Conservation (phyloP, 75 land plant species). For the Pinus albicaulis region DNA sequence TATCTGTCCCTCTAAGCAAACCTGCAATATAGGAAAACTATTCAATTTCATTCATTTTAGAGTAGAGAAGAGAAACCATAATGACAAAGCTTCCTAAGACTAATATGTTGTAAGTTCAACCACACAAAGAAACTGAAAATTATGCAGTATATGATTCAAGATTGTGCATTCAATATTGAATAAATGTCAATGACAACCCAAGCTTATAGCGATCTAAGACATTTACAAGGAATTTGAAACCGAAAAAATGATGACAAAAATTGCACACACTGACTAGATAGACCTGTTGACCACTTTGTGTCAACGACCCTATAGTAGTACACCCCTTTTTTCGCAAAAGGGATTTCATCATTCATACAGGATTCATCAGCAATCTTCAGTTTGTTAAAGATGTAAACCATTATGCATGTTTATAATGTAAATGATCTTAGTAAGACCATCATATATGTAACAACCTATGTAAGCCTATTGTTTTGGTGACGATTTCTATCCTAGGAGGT, state of each 20-base stretch:
- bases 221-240: not conserved
- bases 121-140: not conserved
- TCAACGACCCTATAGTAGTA: too few relatives aligned
- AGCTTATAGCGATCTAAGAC: not conserved
- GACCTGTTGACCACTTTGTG: too few relatives aligned
- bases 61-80: not conserved
- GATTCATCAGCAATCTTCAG: too few relatives aligned
- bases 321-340: too few relatives aligned
- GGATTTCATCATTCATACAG: too few relatives aligned
- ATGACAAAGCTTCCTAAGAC: not conserved
- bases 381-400: too few relatives aligned
- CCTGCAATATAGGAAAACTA: slow-evolving; percentile 31
- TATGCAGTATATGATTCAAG: not conserved
- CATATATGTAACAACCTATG: too few relatives aligned
- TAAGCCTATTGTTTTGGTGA: too few relatives aligned
- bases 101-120: not conserved
- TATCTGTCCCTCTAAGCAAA: slow-evolving; percentile 91
- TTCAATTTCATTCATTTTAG: not conserved
- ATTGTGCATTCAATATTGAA: not conserved
- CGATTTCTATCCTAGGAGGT: too few relatives aligned
- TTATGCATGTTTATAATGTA: too few relatives aligned
- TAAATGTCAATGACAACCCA: not conserved
- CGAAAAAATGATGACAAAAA: not conserved
- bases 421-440: too few relatives aligned
- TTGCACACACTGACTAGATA: too few relatives aligned